Percentiles rank a stretch among this genome's conserved stretches.
phyloP scores from a whole-genome alignment of 257 asterid genomes.

The Nicotiana tabacum region DNA sequence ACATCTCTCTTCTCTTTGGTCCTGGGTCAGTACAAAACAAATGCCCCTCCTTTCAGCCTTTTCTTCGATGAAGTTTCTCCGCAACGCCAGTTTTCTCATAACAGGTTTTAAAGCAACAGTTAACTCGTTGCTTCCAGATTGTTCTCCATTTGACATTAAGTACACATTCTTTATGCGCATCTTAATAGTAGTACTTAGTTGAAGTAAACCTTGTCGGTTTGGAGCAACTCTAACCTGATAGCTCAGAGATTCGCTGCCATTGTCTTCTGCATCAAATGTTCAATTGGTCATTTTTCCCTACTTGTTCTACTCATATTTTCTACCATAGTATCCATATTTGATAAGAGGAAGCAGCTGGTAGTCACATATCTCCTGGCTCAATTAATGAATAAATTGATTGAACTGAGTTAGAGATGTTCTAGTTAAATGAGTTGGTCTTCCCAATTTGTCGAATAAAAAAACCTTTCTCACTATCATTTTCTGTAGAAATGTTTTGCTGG shows the following conservation, averaged over 20 bases:
- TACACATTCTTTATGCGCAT: not conserved
- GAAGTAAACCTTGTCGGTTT: not conserved
- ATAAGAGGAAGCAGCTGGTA: not conserved
- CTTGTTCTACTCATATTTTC: not conserved
- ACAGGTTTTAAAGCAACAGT: not conserved
- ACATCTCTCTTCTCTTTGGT: not conserved
- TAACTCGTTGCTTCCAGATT: not conserved
- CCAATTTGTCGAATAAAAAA: not conserved
- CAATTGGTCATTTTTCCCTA: not conserved
- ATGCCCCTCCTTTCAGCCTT: too few relatives aligned
- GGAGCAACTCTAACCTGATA: not conserved
- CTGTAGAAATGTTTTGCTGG: not conserved
- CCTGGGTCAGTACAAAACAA: not conserved
- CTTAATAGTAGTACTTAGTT: not conserved
- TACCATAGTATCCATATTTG: not conserved
- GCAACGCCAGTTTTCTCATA: not conserved
- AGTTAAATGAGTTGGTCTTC: conserved; percentile 7
- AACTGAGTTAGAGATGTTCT: not conserved
- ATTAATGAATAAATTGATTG: not conserved
- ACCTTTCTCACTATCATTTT: not conserved
- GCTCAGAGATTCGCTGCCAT: not conserved
- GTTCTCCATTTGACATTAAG: not conserved
- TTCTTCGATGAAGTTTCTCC: not conserved
- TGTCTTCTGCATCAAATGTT: not conserved
- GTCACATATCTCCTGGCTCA: not conserved